A percentile compares a stretch with the other conserved stretches of the same genome.
Evolutionary conservation across 352 stramenopile species (phyloP).

Genomic region (Phytophthora colocasiae): DNA sequence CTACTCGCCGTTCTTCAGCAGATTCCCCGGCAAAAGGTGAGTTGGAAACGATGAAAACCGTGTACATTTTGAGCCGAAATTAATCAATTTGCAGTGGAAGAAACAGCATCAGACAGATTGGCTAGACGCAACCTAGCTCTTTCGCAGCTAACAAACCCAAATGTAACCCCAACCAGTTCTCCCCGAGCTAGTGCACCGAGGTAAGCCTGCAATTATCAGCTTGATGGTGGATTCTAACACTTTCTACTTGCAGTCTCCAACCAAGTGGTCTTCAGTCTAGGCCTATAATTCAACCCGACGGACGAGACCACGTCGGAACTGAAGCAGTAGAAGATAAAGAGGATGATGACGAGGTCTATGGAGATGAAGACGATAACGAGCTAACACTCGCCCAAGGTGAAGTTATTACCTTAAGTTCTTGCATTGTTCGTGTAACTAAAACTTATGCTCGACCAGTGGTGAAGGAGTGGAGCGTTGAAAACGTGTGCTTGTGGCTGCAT

Average conservation of each 20-base stretch:
- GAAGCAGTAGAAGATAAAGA: slow-evolving; percentile 56
- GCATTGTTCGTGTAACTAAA: neutral
- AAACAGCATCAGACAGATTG: slow-evolving; percentile 39
- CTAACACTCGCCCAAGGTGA: slow-evolving; percentile 72
- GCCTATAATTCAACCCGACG: slow-evolving; percentile 26
- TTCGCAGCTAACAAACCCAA: slow-evolving; percentile 59
- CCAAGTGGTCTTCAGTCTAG: slow-evolving; percentile 1
- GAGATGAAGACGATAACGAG: slow-evolving; percentile 62
- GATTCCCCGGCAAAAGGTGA: slow-evolving; percentile 21
- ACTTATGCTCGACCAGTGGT: slow-evolving; percentile 48
- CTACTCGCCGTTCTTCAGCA: slow-evolving; percentile 17
- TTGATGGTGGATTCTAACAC: slow-evolving; percentile 1
- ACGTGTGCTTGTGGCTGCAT: slow-evolving; percentile 81
- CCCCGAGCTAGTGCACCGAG: slow-evolving; percentile 29
- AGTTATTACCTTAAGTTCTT: neutral
- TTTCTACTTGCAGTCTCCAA: slow-evolving; percentile 8
- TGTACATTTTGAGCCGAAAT: neutral
- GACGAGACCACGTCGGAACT: slow-evolving; percentile 34
- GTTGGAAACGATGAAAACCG: neutral
- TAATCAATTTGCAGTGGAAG: neutral
- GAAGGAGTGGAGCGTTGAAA: slow-evolving; percentile 82
- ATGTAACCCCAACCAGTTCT: slow-evolving; percentile 3
- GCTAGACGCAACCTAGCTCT: slow-evolving; percentile 64
- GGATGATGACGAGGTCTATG: slow-evolving; percentile 52
- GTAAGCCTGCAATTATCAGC: neutral